Evolutionary conservation across 2,329 filamentous ascomycete species (phyloP).

Genomic region (Colletotrichum liriopes): DNA sequence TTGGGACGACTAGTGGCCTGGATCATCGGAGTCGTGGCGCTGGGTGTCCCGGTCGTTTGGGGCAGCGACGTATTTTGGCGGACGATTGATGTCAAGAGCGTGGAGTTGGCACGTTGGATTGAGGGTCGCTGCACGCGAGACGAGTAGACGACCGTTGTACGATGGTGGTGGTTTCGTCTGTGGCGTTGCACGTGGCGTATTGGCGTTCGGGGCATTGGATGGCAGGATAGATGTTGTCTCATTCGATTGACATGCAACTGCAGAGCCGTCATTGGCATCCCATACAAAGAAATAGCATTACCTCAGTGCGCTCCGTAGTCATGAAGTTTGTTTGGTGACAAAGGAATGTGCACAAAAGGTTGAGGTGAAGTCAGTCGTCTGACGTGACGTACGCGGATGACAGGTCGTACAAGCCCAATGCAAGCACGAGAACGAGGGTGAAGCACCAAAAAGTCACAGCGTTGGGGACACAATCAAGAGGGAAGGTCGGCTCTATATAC

Average conservation of each 20-base stretch:
- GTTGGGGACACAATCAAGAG: not conserved
- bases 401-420: conserved; percentile 2
- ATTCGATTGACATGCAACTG: conserved; percentile 7
- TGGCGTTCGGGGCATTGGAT: conserved; percentile 21
- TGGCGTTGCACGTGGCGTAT: conserved; percentile 8
- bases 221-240: conserved; percentile 15
- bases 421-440: not conserved
- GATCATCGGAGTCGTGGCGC: conserved; percentile 55
- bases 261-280: conserved; percentile 9
- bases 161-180: not conserved
- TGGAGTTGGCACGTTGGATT: conserved; percentile 65
- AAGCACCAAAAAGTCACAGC: not conserved
- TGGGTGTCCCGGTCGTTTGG: conserved; percentile 63
- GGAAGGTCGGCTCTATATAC: not conserved
- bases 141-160: not conserved
- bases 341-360: not conserved
- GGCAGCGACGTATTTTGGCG: conserved; percentile 73
- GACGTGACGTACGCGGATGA: not conserved
- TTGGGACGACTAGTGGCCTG: conserved; percentile 53
- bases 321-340: not conserved
- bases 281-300: not conserved
- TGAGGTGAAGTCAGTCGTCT: not conserved
- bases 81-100: conserved; percentile 62
- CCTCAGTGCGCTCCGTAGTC: not conserved
- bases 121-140: conserved; percentile 51